Conservation (phyloP, 1,284 basidiomycete genomes). For the Cryptococcus sp. region DNA sequence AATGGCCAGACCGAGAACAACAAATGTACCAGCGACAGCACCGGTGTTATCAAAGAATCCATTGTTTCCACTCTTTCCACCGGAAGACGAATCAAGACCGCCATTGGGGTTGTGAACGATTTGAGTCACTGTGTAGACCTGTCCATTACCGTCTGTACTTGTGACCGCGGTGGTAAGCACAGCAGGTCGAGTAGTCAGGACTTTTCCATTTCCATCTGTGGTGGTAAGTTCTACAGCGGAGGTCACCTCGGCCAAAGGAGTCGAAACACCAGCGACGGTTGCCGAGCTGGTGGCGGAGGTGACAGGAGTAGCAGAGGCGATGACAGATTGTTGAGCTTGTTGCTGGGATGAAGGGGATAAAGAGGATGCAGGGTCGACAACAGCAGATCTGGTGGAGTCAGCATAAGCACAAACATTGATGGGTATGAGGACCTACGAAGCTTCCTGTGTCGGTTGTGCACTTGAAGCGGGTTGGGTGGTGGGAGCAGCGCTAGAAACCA, state of each 20-base stretch:
- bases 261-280: background rate
- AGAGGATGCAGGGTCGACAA: background rate
- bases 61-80: background rate
- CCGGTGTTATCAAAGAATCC: slow-evolving; percentile 47
- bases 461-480: background rate
- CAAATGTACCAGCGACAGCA: slow-evolving; percentile 48
- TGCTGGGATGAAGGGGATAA: background rate
- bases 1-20: slow-evolving; percentile 45
- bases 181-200: slow-evolving; percentile 20
- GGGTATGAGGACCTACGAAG: background rate
- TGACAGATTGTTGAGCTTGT: background rate
- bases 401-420: background rate
- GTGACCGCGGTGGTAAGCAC: slow-evolving; percentile 21
- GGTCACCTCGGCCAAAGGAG: background rate
- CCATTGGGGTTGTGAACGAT: slow-evolving; percentile 32
- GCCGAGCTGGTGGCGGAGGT: background rate
- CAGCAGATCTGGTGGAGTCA: background rate
- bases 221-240: slow-evolving; percentile 14
- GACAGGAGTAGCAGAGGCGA: background rate
- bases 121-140: slow-evolving; percentile 38
- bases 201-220: slow-evolving; percentile 22
- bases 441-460: background rate
- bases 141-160: slow-evolving; percentile 16
- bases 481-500: background rate
- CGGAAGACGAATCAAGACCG: slow-evolving; percentile 7